phyloP scores from a whole-genome alignment of 768 basidiomycete genomes.

The Mycena chlorophos region DNA sequence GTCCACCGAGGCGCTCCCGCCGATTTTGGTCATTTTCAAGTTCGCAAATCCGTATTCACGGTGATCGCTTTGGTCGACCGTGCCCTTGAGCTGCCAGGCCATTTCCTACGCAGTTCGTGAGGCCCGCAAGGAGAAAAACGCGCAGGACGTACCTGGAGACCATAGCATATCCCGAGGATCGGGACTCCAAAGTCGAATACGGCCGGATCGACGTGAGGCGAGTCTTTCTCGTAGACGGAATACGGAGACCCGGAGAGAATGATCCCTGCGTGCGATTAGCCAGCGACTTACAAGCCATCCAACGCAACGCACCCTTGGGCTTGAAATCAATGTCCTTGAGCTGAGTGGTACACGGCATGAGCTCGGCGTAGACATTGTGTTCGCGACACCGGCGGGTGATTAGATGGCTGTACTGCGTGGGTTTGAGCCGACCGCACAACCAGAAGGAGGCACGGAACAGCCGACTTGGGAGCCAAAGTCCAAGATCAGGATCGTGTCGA shows the following conservation, averaged over 20 bases:
- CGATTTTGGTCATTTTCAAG: constrained; percentile 68
- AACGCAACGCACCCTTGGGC: constrained; percentile 73
- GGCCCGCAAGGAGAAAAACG: neutral
- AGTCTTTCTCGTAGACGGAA: constrained; percentile 91
- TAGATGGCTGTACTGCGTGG: constrained; percentile 85
- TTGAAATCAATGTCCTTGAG: constrained; percentile 87
- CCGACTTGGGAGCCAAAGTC: constrained; percentile 96
- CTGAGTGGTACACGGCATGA: constrained; percentile 94
- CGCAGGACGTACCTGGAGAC: constrained; percentile 69
- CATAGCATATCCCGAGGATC: constrained; percentile 96
- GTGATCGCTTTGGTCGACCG: constrained; percentile 83
- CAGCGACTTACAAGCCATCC: neutral
- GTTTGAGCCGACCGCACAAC: constrained; percentile 4
- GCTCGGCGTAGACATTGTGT: constrained; percentile 94
- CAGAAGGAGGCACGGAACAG: neutral
- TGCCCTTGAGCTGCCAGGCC: constrained; percentile 82
- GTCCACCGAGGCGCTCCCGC: constrained; percentile 54
- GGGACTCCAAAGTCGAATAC: constrained; percentile 89
- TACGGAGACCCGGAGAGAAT: constrained; percentile 98
- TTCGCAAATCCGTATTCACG: constrained; percentile 95
- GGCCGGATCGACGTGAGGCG: constrained; percentile 91
- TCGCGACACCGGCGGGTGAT: constrained; percentile 98
- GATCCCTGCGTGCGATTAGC: constrained; percentile 54
- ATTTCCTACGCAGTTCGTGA: constrained; percentile 66
- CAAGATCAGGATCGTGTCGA: constrained; percentile 93